Evolutionary conservation across 1,139 yeast genomes (phyloP).

Genomic region (Scheffersomyces illinoinensis): DNA sequence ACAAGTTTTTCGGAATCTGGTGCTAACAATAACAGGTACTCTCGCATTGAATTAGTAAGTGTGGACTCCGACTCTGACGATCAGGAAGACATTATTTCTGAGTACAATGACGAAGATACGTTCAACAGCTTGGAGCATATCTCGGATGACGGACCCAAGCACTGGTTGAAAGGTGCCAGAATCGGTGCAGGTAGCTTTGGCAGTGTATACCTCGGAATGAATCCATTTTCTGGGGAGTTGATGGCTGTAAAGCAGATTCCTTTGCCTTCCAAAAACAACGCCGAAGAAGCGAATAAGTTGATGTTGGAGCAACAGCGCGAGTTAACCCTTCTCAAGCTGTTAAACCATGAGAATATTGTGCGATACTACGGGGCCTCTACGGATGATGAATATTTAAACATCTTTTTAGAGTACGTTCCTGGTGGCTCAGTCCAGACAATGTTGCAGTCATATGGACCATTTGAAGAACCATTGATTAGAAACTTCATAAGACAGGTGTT

Average conservation of each 20-base stretch:
- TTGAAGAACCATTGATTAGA: conserved; percentile 84
- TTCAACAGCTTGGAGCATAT: conserved; percentile 13
- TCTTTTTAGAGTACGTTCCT: conserved; percentile 91
- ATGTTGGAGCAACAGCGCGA: conserved; percentile 91
- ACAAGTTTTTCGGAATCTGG: conserved; percentile 29
- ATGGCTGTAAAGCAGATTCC: conserved; percentile 97
- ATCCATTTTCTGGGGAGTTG: conserved; percentile 87
- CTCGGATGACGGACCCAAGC: conserved; percentile 53
- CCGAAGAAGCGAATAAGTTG: conserved; percentile 47
- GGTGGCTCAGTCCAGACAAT: conserved; percentile 94
- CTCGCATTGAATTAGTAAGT: conserved; percentile 52
- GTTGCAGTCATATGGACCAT: conserved; percentile 84
- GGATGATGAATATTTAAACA: conserved; percentile 69
- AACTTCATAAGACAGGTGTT: conserved; percentile 84
- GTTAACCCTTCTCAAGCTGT: conserved; percentile 71
- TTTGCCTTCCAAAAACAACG: conserved; percentile 48
- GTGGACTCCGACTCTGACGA: conserved; percentile 46
- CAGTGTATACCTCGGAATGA: conserved; percentile 88
- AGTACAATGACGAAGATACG: conserved; percentile 26
- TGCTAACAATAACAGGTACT: conserved; percentile 35
- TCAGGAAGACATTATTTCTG: conserved; percentile 32
- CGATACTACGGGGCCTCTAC: conserved; percentile 85
- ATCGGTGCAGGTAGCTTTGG: conserved; percentile 97
- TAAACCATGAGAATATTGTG: conserved; percentile 91
- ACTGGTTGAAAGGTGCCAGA: conserved; percentile 90